Base-by-base conservation (phyloP, 345 rosid species). In the Carallia brachiata region DNA sequence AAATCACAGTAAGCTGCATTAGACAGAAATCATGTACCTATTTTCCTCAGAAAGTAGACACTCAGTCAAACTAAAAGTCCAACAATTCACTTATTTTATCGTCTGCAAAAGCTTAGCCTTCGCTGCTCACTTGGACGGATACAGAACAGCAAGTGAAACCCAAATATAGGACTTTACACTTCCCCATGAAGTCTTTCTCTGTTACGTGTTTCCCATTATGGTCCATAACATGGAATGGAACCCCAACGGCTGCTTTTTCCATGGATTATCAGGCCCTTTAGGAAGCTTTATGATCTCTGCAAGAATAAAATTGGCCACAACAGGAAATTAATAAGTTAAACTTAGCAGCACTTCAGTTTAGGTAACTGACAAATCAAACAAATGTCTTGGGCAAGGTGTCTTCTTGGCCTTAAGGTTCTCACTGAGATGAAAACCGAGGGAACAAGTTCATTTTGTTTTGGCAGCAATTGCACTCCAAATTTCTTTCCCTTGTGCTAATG, bases 81-180 rank as follows among this genome's bases (percentile, higher is more conserved):
- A 68, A 63, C 39, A 77, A 77, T 97, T 87, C 79, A 92, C 99
- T 87, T 69, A 90, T 86, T 84, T 90, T 92, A 80, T 95, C 98
- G 69, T 92, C 52, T 54, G 93, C 90, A 47, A 90, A 86, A 67
- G 87, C 91, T 10, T 68, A 95, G 77, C 82, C 92, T 90, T 74
- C 71, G 84, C 55, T 90, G 88, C 86, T 90, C 97, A 50, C 89
- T 96, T 16, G 98, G 97, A 72, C 97, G 90, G 66, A 95, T 92
- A 79, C 90, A 10, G 98, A 97, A 81, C 96, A 92, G 77, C 88
- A 96, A 73, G 99, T 92, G 82, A 92, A 95, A 55, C 98, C 99
- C 82, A 92, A 95, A 84, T 92, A 95, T 50, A 95, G 68, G 60
- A 92, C 39, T 32, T 84, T 84, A 96, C 98, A 95, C 61, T 89